phyloP scores from a whole-genome alignment of 495 filamentous ascomycete genomes.

The Lindgomyces ingoldianus region DNA sequence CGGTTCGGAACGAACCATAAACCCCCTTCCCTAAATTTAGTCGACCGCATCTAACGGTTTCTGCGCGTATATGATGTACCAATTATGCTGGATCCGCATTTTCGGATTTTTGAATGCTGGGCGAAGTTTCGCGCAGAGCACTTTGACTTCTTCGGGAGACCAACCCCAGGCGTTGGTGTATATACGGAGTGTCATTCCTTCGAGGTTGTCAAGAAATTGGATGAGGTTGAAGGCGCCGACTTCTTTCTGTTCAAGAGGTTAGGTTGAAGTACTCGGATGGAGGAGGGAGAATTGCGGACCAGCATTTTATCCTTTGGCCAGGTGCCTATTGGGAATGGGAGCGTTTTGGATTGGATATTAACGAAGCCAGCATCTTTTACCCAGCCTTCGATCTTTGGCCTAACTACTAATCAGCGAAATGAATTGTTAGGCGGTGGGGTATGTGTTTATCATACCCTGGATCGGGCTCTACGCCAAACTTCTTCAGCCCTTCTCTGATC shows the following conservation, averaged over 20 bases:
- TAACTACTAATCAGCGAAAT: background rate
- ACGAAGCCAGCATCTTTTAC: conserved; percentile 44
- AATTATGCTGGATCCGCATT: conserved; percentile 46
- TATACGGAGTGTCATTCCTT: conserved; percentile 48
- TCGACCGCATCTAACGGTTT: conserved; percentile 27
- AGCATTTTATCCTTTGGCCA: conserved; percentile 40
- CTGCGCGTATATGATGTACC: conserved; percentile 31
- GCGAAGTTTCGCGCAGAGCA: conserved; percentile 55
- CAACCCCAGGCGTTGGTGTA: conserved; percentile 61
- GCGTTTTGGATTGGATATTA: conserved; percentile 41
- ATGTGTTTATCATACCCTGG: conserved; percentile 21
- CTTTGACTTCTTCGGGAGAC: conserved; percentile 54
- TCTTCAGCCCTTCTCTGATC: conserved; percentile 24
- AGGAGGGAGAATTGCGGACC: background rate
- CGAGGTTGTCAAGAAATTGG: conserved; percentile 48
- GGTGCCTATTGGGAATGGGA: conserved; percentile 35
- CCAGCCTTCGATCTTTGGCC: conserved; percentile 29
- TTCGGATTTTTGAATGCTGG: conserved; percentile 55
- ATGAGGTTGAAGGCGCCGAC: conserved; percentile 37
- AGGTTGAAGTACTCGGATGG: background rate
- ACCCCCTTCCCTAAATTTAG: no score
- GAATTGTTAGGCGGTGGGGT: background rate
- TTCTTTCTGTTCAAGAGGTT: conserved; percentile 22
- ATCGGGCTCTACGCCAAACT: conserved; percentile 30
- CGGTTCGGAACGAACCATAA: no score